Percentiles rank a stretch among this genome's conserved stretches.
phyloP scores from a whole-genome alignment of 192 early-diverging fungal genomes.

The Backusella mclennaniae region DNA sequence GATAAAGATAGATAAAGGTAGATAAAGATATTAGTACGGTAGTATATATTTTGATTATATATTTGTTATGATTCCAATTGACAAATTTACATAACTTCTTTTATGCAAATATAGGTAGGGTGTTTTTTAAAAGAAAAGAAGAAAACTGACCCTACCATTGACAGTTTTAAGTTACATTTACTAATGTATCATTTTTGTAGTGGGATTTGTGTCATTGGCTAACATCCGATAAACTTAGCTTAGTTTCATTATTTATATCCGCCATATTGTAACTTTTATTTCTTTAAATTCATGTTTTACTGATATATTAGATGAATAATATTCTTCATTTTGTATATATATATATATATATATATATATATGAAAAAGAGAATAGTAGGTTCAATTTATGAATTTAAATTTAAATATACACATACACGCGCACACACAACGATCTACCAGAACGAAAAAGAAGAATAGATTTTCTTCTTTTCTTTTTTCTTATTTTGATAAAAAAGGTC shows the following conservation, averaged over 20 bases:
- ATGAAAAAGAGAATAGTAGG: background rate
- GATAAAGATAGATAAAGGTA: background rate
- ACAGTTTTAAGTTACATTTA: background rate
- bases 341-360: background rate
- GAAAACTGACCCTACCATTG: background rate
- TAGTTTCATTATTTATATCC: background rate
- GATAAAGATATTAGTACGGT: background rate
- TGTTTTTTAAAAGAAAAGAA: background rate
- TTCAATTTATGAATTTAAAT: background rate
- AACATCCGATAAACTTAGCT: background rate
- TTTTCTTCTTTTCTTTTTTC: background rate
- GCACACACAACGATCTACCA: no score
- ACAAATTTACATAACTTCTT: no score
- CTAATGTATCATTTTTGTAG: background rate
- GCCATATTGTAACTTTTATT: background rate
- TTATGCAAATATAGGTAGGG: no score
- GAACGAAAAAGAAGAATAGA: background rate
- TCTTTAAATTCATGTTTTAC: background rate
- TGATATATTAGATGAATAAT: background rate
- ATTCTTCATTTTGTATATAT: background rate
- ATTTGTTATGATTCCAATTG: no score
- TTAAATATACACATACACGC: no score
- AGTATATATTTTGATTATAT: no score
- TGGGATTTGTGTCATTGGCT: background rate
- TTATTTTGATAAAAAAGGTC: background rate